Evolutionary conservation across 495 filamentous ascomycete genomes (phyloP).

Genomic region (Rhypophila decipiens): DNA sequence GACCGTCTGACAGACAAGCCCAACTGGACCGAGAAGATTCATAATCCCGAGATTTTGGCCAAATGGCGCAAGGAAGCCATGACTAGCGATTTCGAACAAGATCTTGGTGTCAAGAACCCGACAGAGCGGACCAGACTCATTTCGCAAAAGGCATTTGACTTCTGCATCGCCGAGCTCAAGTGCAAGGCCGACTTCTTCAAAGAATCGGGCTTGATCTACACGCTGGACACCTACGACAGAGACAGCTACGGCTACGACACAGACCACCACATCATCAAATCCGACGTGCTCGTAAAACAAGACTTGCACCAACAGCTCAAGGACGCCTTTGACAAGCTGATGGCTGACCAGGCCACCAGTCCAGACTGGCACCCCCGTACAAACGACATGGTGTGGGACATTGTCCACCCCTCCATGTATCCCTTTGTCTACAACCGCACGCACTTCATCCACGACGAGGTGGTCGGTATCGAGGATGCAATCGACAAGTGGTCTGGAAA

Average conservation of each 20-base stretch:
- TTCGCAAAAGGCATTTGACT: slow-evolving; percentile 35
- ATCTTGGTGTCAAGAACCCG: no score
- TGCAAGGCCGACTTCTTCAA: slow-evolving; percentile 35
- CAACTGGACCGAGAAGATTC: slow-evolving; percentile 52
- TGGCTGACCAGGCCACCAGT: slow-evolving; percentile 32
- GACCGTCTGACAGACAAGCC: slow-evolving; percentile 35
- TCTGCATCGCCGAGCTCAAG: slow-evolving; percentile 43
- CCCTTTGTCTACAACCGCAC: slow-evolving; percentile 45
- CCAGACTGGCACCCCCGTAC: slow-evolving; percentile 57
- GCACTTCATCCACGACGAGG: slow-evolving; percentile 27
- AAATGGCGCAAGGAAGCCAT: slow-evolving; percentile 33
- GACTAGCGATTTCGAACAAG: neutral
- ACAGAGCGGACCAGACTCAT: slow-evolving; percentile 15
- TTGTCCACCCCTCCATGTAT: slow-evolving; percentile 58
- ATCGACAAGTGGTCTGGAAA: slow-evolving; percentile 27
- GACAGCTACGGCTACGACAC: neutral
- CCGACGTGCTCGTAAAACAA: slow-evolving; percentile 16
- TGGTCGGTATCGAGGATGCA: slow-evolving; percentile 24
- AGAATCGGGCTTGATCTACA: slow-evolving; percentile 28
- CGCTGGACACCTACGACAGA: slow-evolving; percentile 15
- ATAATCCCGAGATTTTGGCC: slow-evolving; percentile 37
- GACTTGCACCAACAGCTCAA: slow-evolving; percentile 13
- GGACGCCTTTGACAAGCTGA: slow-evolving; percentile 25
- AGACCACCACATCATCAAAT: slow-evolving; percentile 19
- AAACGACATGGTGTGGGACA: slow-evolving; percentile 49